Evolutionary conservation across 1,284 basidiomycete species (phyloP).

Genomic region (Sporisorium iseilematis-ciliati): DNA sequence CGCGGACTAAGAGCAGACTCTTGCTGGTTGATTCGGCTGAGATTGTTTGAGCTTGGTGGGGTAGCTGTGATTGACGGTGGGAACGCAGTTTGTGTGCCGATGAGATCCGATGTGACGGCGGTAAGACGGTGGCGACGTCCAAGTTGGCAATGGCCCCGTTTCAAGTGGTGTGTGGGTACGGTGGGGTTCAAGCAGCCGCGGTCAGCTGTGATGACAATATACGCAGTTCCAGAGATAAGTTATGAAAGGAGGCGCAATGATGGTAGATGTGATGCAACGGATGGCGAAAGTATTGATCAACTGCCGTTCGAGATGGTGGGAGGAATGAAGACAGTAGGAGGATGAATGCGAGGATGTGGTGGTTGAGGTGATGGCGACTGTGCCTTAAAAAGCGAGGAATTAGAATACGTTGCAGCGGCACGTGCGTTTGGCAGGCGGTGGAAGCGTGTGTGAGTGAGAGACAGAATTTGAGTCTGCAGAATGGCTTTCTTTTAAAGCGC

Average conservation of each 20-base stretch:
- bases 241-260: neutral
- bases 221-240: neutral
- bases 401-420: conserved; percentile 11
- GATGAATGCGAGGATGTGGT: neutral
- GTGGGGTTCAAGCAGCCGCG: conserved; percentile 1
- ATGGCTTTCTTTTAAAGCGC: no score
- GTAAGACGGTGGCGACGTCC: neutral
- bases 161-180: conserved; percentile 7
- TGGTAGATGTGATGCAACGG: neutral
- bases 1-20: neutral
- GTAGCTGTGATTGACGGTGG: neutral
- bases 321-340: neutral
- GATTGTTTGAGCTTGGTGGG: neutral
- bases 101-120: neutral
- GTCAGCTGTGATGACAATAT: neutral
- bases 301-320: neutral
- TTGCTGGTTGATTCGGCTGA: neutral
- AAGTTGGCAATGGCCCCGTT: neutral
- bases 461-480: no score
- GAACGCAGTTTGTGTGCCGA: neutral
- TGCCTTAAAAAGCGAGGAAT: neutral
- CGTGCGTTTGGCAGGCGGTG: conserved; percentile 5
- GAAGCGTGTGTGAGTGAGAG: conserved; percentile 1
- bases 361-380: neutral
- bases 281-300: neutral